A percentile compares a stretch with the other conserved stretches of the same genome.
Evolutionary conservation across 1,284 basidiomycete species (phyloP).

Genomic region (Fomitopsis schrenkii): DNA sequence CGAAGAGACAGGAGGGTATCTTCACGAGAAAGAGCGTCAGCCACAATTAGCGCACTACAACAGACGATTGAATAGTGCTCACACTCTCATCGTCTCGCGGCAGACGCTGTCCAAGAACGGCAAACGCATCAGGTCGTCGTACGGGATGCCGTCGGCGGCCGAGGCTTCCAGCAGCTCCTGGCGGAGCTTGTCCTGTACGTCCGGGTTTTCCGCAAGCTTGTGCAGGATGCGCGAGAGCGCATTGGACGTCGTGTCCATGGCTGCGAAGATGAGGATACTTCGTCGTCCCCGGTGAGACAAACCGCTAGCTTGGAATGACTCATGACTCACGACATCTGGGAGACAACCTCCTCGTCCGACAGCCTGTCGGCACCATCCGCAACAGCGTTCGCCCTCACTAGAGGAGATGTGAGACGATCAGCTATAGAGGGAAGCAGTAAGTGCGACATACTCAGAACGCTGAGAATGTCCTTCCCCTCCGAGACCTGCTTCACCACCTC

Average conservation of each 20-base stretch:
- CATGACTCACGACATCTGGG: slow-evolving; percentile 28
- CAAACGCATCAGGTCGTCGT: slow-evolving; percentile 16
- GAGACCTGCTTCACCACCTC: slow-evolving; percentile 20
- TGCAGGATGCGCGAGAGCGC: slow-evolving; percentile 16
- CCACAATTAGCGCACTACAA: not conserved
- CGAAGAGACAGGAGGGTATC: not conserved
- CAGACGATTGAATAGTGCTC: not conserved
- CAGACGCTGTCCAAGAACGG: slow-evolving; percentile 21
- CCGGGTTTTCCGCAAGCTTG: slow-evolving; percentile 14
- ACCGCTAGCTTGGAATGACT: not conserved
- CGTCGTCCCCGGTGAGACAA: not conserved
- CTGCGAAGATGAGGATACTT: slow-evolving; percentile 21
- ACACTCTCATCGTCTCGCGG: slow-evolving; percentile 22
- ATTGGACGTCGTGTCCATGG: slow-evolving; percentile 20
- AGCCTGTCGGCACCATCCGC: slow-evolving; percentile 25
- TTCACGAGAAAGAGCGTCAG: not conserved
- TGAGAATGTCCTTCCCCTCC: slow-evolving; percentile 27
- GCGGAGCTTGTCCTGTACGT: slow-evolving; percentile 17
- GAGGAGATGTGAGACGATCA: not conserved
- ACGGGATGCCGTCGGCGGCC: slow-evolving; percentile 12
- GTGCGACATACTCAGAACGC: slow-evolving; percentile 23
- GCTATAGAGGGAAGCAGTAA: not conserved
- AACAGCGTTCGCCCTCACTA: slow-evolving; percentile 28
- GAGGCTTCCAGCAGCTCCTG: slow-evolving; percentile 14
- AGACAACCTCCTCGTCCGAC: slow-evolving; percentile 27